These are phyloP conservation scores for Populus hybrid DNA, from an alignment of 441 rosid genomes.

Conservation along the genomic window DNA sequence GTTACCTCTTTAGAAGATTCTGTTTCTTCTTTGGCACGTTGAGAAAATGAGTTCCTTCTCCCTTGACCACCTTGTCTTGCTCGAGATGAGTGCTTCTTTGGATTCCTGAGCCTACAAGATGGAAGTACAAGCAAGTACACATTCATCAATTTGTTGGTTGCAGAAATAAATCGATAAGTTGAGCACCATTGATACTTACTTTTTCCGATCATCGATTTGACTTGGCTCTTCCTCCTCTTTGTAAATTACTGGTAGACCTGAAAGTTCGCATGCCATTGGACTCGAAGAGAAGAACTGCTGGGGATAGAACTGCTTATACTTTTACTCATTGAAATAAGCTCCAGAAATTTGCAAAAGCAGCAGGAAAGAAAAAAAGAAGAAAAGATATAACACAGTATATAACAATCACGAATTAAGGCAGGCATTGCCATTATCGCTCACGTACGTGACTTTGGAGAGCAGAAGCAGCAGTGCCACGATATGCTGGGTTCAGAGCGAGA, in stretches of 20 bases:
- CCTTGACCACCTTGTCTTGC: conserved; percentile 20
- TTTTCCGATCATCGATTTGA: conserved; percentile 28
- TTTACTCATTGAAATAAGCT: neutral
- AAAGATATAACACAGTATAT: neutral
- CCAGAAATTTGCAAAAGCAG: neutral
- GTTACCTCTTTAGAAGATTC: conserved; percentile 50
- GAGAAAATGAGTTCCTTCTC: conserved; percentile 14
- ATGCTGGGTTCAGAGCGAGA: conserved; percentile 62
- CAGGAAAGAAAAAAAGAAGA: neutral
- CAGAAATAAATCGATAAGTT: neutral
- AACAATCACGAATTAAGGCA: neutral
- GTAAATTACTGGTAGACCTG: conserved; percentile 44
- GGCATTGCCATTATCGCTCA: neutral
- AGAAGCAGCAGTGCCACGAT: conserved; percentile 75
- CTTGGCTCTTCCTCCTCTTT: conserved; percentile 34
- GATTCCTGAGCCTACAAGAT: conserved; percentile 29
- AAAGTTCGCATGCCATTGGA: conserved; percentile 52
- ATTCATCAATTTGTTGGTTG: neutral
- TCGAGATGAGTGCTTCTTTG: conserved; percentile 27
- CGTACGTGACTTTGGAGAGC: conserved; percentile 65
- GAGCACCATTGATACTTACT: conserved; percentile 21
- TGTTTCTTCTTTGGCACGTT: conserved; percentile 23
- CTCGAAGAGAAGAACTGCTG: conserved; percentile 56
- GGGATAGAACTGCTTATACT: neutral
- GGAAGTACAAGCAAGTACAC: neutral